Base-by-base conservation (phyloP, 352 stramenopile genomes). In the Thalassiosira livingstoniorum region DNA sequence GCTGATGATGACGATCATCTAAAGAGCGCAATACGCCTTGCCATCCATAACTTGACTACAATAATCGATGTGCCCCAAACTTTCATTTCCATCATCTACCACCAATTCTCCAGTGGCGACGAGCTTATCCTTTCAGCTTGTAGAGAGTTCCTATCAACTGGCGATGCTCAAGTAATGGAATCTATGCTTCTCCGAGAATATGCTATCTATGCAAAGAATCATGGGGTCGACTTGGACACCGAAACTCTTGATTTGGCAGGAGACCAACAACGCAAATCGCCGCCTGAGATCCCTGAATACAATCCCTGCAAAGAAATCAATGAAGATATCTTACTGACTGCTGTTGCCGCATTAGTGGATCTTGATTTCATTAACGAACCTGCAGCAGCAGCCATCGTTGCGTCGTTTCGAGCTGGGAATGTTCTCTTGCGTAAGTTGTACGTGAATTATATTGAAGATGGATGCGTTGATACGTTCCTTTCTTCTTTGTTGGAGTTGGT, bases 1-100 rank as follows among this genome's bases (percentile, higher is more conserved):
- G 27, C 37, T 11, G 45, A 45, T 18, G 77, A 84, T 32, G n/a
- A n/a, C n/a, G 42, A 72, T 11, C 18, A 65, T 23, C 63, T 84
- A 2, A 84, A 84, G 37, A 80, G 68, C 66, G 77, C 77, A 1
- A 78, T 84, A 31, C 65, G 79, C 37, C 79, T 63, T 21, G 77
- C 61, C 18, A 45, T 84, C 21, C 77, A 84, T 63, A 84, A 84
- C 53, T 84, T 84, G 42, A 57, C 10, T 35, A 53, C 77, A 13
- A 64, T 37, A 15, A 27, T 51, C 13, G n/a, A 54, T 15, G 7
- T 84, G 3, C 61, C 77, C 10, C 35, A 76, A 21, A 69, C 79
- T 31, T 84, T 84, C 45, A 45, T 73, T 21, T 80, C 75, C 32
- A 84, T 84, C 25, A 75, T 75, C 32, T 82, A 74, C 32, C 76